phyloP scores from a whole-genome alignment of 495 filamentous ascomycete genomes.

The Hypoxylon trugodes region DNA sequence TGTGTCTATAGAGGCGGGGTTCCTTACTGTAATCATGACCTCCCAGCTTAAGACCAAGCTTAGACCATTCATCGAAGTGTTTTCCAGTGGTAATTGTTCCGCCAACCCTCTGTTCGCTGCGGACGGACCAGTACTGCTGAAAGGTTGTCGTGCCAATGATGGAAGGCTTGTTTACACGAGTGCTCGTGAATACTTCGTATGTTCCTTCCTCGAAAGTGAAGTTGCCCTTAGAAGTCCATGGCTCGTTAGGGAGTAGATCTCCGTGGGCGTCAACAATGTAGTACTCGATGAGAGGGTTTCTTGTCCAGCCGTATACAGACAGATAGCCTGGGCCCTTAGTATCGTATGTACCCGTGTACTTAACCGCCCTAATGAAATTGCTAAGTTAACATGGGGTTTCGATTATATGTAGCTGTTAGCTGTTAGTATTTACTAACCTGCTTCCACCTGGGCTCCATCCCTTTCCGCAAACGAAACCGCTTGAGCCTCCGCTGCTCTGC shows the following conservation, averaged over 20 bases:
- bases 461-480: constrained; percentile 69
- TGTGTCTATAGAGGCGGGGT: not conserved
- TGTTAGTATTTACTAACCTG: constrained; percentile 45
- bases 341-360: constrained; percentile 62
- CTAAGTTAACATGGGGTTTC: not conserved
- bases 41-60: constrained; percentile 58
- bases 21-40: constrained; percentile 58
- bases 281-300: constrained; percentile 69
- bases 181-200: constrained; percentile 65
- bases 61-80: constrained; percentile 68
- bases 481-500: constrained; percentile 55
- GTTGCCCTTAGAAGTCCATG: constrained; percentile 61
- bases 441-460: constrained; percentile 64
- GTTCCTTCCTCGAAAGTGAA: constrained; percentile 62
- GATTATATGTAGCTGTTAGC: not conserved
- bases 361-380: constrained; percentile 57
- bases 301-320: constrained; percentile 72
- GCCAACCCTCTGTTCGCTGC: constrained; percentile 59
- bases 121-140: constrained; percentile 69
- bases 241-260: constrained; percentile 61
- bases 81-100: constrained; percentile 59
- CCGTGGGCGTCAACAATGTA: constrained; percentile 71
- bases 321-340: constrained; percentile 68
- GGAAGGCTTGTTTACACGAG: constrained; percentile 65
- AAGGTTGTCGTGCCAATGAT: constrained; percentile 69